phyloP scores from a whole-genome alignment of 257 asterid species.

The Solanum pinnatisectum region DNA sequence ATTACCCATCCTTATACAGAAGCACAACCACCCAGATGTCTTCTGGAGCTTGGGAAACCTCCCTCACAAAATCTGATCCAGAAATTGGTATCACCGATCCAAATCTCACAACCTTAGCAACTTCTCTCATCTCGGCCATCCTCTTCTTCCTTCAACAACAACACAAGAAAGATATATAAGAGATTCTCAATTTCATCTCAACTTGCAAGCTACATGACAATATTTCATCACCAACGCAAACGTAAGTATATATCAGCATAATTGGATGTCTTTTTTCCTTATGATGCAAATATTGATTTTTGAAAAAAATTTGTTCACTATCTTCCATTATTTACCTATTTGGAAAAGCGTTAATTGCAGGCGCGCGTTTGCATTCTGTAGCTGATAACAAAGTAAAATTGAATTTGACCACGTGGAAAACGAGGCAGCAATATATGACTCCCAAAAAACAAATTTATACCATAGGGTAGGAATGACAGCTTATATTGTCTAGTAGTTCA shows the following conservation, averaged over 20 bases:
- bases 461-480: background rate
- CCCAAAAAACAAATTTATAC: background rate
- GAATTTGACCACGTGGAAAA: background rate
- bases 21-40: constrained; percentile 89
- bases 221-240: background rate
- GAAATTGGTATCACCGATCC: constrained; percentile 84
- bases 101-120: constrained; percentile 64
- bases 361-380: background rate
- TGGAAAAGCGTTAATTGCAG: background rate
- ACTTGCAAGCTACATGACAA: background rate
- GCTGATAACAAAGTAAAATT: background rate
- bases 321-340: background rate
- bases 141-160: constrained; percentile 62
- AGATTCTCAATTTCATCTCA: background rate
- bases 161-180: background rate
- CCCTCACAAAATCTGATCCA: constrained; percentile 94
- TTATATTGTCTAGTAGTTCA: background rate
- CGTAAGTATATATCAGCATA: background rate
- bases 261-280: background rate
- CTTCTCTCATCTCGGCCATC: constrained; percentile 79
- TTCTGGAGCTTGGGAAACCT: constrained; percentile 92
- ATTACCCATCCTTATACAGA: constrained; percentile 86
- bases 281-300: background rate
- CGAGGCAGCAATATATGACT: background rate
- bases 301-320: background rate